Percentiles rank a stretch among this genome's conserved stretches.
Evolutionary conservation across 2,329 filamentous ascomycete genomes (phyloP).

Genomic region (Sporothrix pallida): DNA sequence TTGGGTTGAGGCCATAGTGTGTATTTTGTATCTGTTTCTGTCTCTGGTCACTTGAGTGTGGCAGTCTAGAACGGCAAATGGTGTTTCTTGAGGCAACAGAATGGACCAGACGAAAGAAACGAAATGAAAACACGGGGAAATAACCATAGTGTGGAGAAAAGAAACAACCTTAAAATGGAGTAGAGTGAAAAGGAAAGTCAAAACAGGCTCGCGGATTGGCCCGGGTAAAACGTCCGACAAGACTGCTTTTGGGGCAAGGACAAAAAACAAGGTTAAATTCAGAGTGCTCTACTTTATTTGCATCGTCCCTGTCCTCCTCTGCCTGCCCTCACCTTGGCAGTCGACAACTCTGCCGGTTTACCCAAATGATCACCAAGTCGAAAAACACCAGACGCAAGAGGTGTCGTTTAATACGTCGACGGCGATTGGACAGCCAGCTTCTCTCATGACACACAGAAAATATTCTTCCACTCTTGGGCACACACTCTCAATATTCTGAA

Average conservation of each 20-base stretch:
- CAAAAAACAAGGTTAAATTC: conserved; percentile 11
- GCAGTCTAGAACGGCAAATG: conserved; percentile 21
- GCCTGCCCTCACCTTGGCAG: neutral
- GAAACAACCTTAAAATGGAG: neutral
- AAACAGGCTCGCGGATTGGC: neutral
- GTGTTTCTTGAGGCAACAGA: too few relatives aligned
- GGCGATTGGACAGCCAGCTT: neutral
- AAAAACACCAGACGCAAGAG: neutral
- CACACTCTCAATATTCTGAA: too few relatives aligned
- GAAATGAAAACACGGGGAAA: conserved; percentile 7
- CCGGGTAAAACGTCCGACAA: conserved; percentile 10
- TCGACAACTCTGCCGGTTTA: neutral
- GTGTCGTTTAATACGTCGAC: neutral
- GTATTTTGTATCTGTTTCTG: neutral
- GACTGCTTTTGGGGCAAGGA: neutral
- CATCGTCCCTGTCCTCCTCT: neutral
- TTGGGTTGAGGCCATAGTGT: neutral
- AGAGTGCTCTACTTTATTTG: neutral
- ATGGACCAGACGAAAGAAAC: neutral
- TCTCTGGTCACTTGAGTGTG: too few relatives aligned
- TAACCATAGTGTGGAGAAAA: conserved; percentile 2
- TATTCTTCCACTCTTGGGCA: too few relatives aligned
- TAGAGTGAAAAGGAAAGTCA: too few relatives aligned
- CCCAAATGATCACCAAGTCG: neutral
- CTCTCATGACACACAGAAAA: neutral